Base-by-base conservation (phyloP, 495 filamentous ascomycete species). In the Coniosporium apollinis region DNA sequence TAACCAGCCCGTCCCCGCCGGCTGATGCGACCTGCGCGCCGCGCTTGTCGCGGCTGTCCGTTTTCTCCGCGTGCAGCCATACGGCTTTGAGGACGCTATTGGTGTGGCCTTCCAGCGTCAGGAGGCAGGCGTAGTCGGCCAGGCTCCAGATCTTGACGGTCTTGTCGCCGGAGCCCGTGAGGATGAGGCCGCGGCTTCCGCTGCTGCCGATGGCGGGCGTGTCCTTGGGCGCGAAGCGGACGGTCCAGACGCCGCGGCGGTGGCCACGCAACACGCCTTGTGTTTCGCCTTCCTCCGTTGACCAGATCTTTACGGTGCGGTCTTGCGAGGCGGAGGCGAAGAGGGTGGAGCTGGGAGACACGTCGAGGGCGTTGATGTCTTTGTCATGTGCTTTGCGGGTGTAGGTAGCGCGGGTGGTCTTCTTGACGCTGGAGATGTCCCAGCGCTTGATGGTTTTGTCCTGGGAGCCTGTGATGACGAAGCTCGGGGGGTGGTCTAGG, bases 261-360 rank as follows among this genome's bases (percentile, higher is more conserved):
- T 99, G 89, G 7, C 89, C 91, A 39, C 81, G 78, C 17, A 99
- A 70, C 19, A 96, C 74, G 44, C 89, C 89, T 36, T 83, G 69
- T 0, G 79, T 72, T 42, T 92, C 80, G n/a, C 91, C 82, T 39
- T 82, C 79, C 46, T 87, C 78, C 7, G 74, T 63, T 11, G 82
- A 80, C 82, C 85, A 96, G 33, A 99, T 93, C 60, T 96, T 96
- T 41, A 94, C 83, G 0, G 83, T 91, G 35, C 80, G 77, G 55
- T 99, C 89, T 55, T 96, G 89, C 8, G 87, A 94, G 22, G 89
- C 89, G 0, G 86, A 93, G 9, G 91, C 89, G 54, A 96, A 94
- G 1, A 92, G 55, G 11, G 66, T 63, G 10, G 68, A 68, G 10
- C 65, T 62, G 17, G 74, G 67, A 44, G 77, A 79, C 22, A 86